These are phyloP conservation scores for Epichloe aotearoae DNA, from an alignment of 2,329 filamentous ascomycete genomes.

Conservation along the genomic window DNA sequence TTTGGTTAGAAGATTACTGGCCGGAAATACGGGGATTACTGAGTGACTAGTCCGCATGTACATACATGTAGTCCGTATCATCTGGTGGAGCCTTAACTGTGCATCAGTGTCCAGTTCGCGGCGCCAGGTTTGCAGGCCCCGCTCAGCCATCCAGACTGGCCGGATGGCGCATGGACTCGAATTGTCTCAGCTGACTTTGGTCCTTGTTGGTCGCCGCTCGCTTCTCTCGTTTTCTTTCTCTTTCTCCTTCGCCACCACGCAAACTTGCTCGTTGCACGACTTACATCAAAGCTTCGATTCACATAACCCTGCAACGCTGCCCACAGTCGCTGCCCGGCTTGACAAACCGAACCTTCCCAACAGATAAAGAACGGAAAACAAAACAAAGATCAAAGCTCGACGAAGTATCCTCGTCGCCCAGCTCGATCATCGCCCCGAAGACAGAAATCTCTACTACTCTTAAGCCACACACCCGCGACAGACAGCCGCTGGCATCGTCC, in stretches of 20 bases:
- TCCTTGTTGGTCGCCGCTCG: background rate
- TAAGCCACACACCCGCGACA: background rate
- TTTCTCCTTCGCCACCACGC: background rate
- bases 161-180: background rate
- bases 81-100: background rate
- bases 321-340: background rate
- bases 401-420: background rate
- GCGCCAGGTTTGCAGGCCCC: background rate
- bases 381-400: background rate
- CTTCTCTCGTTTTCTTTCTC: background rate
- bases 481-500: constrained; percentile 6
- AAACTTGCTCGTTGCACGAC: background rate
- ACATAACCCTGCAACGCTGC: background rate
- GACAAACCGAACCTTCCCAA: background rate
- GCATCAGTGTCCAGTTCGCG: too few species aligned
- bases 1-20: too few species aligned
- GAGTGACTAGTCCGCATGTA: too few species aligned
- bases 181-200: constrained; percentile 2
- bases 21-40: too few species aligned
- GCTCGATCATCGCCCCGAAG: background rate
- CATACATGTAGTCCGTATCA: background rate
- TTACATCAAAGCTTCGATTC: background rate
- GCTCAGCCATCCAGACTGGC: background rate
- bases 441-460: background rate
- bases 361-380: background rate